Base-by-base conservation (phyloP, 352 stramenopile genomes). In the Phytophthora aleatoria region DNA sequence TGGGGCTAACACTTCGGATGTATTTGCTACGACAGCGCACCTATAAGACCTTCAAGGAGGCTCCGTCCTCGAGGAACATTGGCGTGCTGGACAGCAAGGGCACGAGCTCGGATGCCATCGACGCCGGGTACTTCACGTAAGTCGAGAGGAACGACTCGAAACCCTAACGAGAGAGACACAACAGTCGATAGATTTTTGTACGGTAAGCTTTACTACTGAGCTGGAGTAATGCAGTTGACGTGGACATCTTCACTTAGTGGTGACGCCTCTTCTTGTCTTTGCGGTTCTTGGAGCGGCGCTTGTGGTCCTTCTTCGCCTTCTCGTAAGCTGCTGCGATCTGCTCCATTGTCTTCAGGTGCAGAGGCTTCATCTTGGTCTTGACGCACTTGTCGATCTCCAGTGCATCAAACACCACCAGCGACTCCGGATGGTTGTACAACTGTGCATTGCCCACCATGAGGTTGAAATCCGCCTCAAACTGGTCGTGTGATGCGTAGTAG, bases 381-480 rank as follows among this genome's bases (percentile, higher is more conserved):
- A 96, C 82, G 51, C 89, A 85, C 73, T 91, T 92, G 67, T 93
- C 85, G 43, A 96, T 96, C 50, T 93, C 87, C 16, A 92, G 70
- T 44, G 87, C 83, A 57, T 96, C 85, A 58, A 86, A 83, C 62
- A 89, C 81, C 53, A 96, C 87, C 12, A 96, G 76, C 43, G 87
- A 94, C 65, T 94, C 77, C 27, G 79, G 72, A 57, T 93, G 85
- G 64, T 96, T 96, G 60, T 95, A 95, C 67, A 90, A 67, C 70
- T 96, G 83, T 39, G 91, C 87, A 66, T 97, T 97, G 47, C 71
- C 64, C 42, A 95, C 75, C 79, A 97, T 96, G 50, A 93, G 79
- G 47, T 80, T 81, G 49, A 96, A 83, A 67, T 97, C 90, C 8
- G 65, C 74, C 45, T 93, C 87, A 64, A 96, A 90, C 55, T 80